Evolutionary conservation across 2,329 filamentous ascomycete species (phyloP), one percentile per base, ranked within the genome.

Genomic region (Dendryphion nanum): DNA sequence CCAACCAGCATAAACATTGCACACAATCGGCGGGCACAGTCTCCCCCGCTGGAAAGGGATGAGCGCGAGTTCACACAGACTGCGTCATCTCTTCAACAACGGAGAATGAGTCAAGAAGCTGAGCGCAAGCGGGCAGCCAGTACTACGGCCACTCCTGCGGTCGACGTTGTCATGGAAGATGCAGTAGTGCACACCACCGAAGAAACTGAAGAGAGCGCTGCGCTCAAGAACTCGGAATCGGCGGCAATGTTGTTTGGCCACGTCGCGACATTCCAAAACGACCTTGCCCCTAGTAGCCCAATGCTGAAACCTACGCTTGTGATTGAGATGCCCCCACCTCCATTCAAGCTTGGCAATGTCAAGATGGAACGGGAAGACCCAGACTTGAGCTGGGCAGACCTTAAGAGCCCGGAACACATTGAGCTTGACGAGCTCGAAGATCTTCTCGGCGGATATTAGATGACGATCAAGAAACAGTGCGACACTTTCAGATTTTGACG

Each of bases 11-110:
- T 53, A 41, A 69, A 68, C 44, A 69, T 76, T 35, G 65, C 72
- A 33, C 78, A 83, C 53, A 81, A 79, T 45, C 76, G 82, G 44
- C 82, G 86, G 42, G 85, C 84, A n/a, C 82, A 85, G 17, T 93
- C 88, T 47, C 90, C 91, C 35, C 89, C 89, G 13, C 75, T 97
- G 24, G 91, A 97, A 70, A 89, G 86, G 55, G 91, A 97, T 54
- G 91, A 97, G 73, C 87, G 86, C 59, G 93, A 97, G 67, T 98
- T 98, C 61, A 96, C 91, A 5, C 88, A 95, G 68, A 97, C 90
- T 1, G 93, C 93, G 13, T 87, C 89, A 51, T 88, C 85, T 33
- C 79, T 97, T 53, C 87, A 80, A 42, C 74, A 77, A 68, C 76
- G 74, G 48, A 72, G 65, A 45, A 68, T 55, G 61, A 74, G 66